Conservation (phyloP, 139 green algal species). For the Picochlorum sp. region DNA sequence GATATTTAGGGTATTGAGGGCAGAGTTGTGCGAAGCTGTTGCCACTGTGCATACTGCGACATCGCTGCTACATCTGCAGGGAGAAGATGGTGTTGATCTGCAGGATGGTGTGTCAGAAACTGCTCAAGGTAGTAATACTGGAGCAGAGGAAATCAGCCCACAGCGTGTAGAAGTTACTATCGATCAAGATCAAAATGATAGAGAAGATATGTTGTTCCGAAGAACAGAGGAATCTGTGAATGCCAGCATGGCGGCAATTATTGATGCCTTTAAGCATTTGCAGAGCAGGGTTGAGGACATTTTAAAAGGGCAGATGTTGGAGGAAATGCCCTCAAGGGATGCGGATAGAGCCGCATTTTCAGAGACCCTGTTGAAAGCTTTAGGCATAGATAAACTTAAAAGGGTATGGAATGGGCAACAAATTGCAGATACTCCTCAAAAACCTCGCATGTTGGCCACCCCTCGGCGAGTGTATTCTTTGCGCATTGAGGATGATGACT, state of each 20-base stretch:
- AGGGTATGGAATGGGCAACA: not conserved
- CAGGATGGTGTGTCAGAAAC: not conserved
- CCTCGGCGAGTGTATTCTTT: too few relatives aligned
- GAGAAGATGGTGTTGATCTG: not conserved
- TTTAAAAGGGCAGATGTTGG: slow-evolving; percentile 6
- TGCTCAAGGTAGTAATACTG: not conserved
- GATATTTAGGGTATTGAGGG: slow-evolving; percentile 23
- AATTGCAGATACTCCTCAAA: not conserved
- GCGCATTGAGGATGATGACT: too few relatives aligned
- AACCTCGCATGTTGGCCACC: too few relatives aligned
- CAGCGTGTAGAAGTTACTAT: not conserved
- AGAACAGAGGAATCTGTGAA: not conserved
- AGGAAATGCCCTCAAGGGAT: not conserved
- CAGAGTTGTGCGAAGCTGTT: slow-evolving; percentile 25
- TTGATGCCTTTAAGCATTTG: slow-evolving; percentile 3
- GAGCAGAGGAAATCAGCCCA: not conserved
- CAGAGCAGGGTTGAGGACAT: not conserved
- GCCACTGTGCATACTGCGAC: slow-evolving; percentile 15
- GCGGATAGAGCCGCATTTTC: slow-evolving; percentile 4
- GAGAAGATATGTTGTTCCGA: not conserved
- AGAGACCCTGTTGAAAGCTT: slow-evolving; percentile 3
- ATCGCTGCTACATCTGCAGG: slow-evolving; percentile 17
- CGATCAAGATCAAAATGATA: not conserved
- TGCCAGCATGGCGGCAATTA: not conserved
- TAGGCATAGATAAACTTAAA: not conserved